Percentiles rank a stretch among this genome's conserved stretches.
Conservation (phyloP, 371 early-diverging fungal species). For the Batrachochytrium dendrobatidis region DNA sequence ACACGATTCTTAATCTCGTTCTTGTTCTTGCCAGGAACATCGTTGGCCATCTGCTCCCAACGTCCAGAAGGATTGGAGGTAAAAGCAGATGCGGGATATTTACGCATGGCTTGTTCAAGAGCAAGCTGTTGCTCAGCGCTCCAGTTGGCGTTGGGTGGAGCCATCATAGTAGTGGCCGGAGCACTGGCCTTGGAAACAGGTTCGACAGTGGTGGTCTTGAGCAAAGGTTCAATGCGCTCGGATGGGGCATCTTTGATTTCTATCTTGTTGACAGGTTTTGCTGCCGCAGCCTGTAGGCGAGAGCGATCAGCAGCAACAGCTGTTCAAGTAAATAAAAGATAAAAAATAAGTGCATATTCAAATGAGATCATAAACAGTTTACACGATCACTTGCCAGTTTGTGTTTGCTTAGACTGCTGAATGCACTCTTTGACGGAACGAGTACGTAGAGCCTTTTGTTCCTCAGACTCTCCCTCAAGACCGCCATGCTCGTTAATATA, state of each 20-base stretch:
- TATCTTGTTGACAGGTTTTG: slow-evolving; percentile 20
- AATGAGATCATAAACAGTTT: slow-evolving; percentile 1
- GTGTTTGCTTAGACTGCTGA: slow-evolving; percentile 27
- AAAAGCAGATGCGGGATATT: slow-evolving; percentile 36
- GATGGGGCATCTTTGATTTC: slow-evolving; percentile 34
- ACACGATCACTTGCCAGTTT: not conserved
- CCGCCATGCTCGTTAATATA: slow-evolving; percentile 39
- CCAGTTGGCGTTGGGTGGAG: slow-evolving; percentile 31
- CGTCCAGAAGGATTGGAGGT: slow-evolving; percentile 31
- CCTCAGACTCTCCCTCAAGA: slow-evolving; percentile 26
- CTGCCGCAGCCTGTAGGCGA: slow-evolving; percentile 24
- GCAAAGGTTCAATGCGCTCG: slow-evolving; percentile 16
- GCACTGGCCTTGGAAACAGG: slow-evolving; percentile 5
- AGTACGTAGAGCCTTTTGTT: slow-evolving; percentile 10
- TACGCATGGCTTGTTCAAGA: slow-evolving; percentile 34
- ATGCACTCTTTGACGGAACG: slow-evolving; percentile 39
- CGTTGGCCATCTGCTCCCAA: slow-evolving; percentile 42
- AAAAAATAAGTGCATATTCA: not conserved
- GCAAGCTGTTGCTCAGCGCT: slow-evolving; percentile 34
- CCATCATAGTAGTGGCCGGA: slow-evolving; percentile 17
- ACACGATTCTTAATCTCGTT: slow-evolving; percentile 38
- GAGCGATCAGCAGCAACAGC: slow-evolving; percentile 29
- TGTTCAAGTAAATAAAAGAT: not conserved
- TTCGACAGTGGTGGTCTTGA: slow-evolving; percentile 12
- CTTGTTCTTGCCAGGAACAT: slow-evolving; percentile 28